phyloP scores from a whole-genome alignment of 2,329 filamentous ascomycete species.

The Eutypella sp. region DNA sequence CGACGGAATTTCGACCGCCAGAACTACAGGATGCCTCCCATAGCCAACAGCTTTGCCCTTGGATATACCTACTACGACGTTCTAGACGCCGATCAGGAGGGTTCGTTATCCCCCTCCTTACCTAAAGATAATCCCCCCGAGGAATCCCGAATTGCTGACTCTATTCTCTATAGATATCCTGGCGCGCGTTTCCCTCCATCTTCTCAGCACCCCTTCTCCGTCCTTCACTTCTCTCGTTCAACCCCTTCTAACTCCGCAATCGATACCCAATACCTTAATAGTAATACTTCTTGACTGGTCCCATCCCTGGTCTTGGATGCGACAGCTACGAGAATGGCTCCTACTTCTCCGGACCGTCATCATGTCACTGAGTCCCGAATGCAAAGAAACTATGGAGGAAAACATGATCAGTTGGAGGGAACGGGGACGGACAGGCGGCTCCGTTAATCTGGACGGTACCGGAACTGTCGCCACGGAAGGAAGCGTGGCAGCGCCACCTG shows the following conservation, averaged over 20 bases:
- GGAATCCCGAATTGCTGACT: neutral
- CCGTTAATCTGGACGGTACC: slow-evolving; percentile 58
- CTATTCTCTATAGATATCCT: slow-evolving; percentile 64
- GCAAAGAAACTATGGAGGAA: slow-evolving; percentile 81
- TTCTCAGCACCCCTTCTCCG: slow-evolving; percentile 78
- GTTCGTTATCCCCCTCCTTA: slow-evolving; percentile 38
- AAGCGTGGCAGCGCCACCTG: slow-evolving; percentile 69
- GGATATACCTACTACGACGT: slow-evolving; percentile 96
- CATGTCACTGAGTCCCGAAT: slow-evolving; percentile 66
- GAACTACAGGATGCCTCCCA: slow-evolving; percentile 61
- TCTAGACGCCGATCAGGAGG: slow-evolving; percentile 88
- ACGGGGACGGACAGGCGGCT: slow-evolving; percentile 60
- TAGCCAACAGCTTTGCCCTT: slow-evolving; percentile 87
- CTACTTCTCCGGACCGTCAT: slow-evolving; percentile 74
- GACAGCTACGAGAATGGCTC: slow-evolving; percentile 86
- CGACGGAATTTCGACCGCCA: slow-evolving; percentile 50
- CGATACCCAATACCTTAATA: slow-evolving; percentile 80
- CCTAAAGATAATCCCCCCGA: slow-evolving; percentile 53
- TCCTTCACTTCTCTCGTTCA: slow-evolving; percentile 78
- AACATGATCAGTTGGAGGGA: slow-evolving; percentile 77
- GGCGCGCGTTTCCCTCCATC: slow-evolving; percentile 82
- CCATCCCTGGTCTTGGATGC: slow-evolving; percentile 87
- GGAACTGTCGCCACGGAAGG: slow-evolving; percentile 56
- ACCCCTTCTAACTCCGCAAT: slow-evolving; percentile 77
- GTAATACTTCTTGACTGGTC: slow-evolving; percentile 95